These are phyloP conservation scores for Colletotrichum acutatum DNA, from an alignment of 2,329 filamentous ascomycete genomes.

Conservation along the genomic window DNA sequence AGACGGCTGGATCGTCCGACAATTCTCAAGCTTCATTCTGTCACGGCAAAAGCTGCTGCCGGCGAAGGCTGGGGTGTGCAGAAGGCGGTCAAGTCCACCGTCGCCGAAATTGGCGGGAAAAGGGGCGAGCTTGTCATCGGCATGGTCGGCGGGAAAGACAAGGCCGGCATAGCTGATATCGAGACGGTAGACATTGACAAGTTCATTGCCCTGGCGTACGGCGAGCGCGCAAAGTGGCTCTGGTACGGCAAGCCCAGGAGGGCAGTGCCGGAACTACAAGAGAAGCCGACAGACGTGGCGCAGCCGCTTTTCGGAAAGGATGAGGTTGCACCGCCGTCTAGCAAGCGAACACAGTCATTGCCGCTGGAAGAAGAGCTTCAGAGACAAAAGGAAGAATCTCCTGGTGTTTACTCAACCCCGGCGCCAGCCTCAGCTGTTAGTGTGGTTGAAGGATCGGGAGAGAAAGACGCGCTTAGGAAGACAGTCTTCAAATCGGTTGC, in stretches of 20 bases:
- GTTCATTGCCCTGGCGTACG: slow-evolving; percentile 81
- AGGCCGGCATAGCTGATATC: slow-evolving; percentile 89
- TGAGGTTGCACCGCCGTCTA: slow-evolving; percentile 52
- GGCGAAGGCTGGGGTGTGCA: slow-evolving; percentile 94
- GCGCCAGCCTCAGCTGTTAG: slow-evolving; percentile 59
- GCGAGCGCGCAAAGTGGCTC: slow-evolving; percentile 90
- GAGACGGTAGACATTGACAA: slow-evolving; percentile 91
- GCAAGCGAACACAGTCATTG: slow-evolving; percentile 62
- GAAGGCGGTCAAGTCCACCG: slow-evolving; percentile 92
- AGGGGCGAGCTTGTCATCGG: slow-evolving; percentile 94
- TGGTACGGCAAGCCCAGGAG: slow-evolving; percentile 93
- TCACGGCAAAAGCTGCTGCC: slow-evolving; percentile 90
- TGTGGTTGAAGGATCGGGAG: slow-evolving; percentile 58
- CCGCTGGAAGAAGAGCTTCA: slow-evolving; percentile 64
- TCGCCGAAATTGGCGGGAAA: slow-evolving; percentile 93
- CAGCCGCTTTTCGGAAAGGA: slow-evolving; percentile 67
- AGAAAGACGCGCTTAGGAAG: slow-evolving; percentile 69
- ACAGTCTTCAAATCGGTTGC: slow-evolving; percentile 83
- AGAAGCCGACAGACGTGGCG: slow-evolving; percentile 57
- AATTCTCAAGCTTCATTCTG: slow-evolving; percentile 80
- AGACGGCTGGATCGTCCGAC: slow-evolving; percentile 86
- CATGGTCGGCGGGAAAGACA: slow-evolving; percentile 89
- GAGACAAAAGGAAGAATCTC: slow-evolving; percentile 56
- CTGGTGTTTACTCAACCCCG: slow-evolving; percentile 54
- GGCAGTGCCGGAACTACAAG: slow-evolving; percentile 57